Evolutionary conservation across 2,329 filamentous ascomycete genomes (phyloP).

Genomic region (Trichoderma breve): DNA sequence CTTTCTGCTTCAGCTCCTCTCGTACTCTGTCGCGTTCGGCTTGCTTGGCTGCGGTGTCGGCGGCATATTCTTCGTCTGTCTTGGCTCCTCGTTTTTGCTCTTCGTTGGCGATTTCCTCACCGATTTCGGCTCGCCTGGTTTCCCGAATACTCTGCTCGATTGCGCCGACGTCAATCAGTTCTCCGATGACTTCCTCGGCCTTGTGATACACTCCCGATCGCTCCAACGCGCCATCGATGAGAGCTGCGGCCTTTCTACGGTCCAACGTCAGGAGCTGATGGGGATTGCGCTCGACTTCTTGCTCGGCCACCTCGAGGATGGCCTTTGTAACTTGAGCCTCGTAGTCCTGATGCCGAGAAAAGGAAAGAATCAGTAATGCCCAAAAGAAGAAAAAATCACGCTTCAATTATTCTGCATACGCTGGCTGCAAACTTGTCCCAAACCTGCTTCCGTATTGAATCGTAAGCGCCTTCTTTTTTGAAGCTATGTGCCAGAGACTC

Average conservation of each 20-base stretch:
- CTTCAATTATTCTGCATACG: conserved; percentile 44
- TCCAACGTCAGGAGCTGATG: conserved; percentile 70
- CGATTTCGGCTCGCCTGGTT: conserved; percentile 65
- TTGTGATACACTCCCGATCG: conserved; percentile 72
- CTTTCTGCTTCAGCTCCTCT: conserved; percentile 58
- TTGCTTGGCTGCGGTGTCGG: conserved; percentile 60
- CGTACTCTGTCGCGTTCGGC: conserved; percentile 61
- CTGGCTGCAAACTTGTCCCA: conserved; percentile 72
- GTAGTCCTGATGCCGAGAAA: conserved; percentile 54
- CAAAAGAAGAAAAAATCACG: not conserved
- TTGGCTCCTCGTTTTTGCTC: conserved; percentile 66
- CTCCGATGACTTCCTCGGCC: conserved; percentile 64
- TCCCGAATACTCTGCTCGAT: conserved; percentile 70
- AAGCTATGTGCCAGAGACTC: conserved; percentile 75
- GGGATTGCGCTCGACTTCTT: conserved; percentile 73
- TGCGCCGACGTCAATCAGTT: conserved; percentile 64
- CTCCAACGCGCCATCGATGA: conserved; percentile 77
- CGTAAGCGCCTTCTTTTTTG: conserved; percentile 84
- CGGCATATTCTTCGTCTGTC: conserved; percentile 70
- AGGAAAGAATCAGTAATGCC: not conserved
- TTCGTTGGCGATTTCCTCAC: conserved; percentile 63
- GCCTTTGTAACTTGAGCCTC: conserved; percentile 64
- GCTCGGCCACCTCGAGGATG: conserved; percentile 67
- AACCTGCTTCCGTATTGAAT: conserved; percentile 71
- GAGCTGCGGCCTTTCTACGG: conserved; percentile 67